phyloP scores from a whole-genome alignment of 139 green algal species.

The Closterium sp. region DNA sequence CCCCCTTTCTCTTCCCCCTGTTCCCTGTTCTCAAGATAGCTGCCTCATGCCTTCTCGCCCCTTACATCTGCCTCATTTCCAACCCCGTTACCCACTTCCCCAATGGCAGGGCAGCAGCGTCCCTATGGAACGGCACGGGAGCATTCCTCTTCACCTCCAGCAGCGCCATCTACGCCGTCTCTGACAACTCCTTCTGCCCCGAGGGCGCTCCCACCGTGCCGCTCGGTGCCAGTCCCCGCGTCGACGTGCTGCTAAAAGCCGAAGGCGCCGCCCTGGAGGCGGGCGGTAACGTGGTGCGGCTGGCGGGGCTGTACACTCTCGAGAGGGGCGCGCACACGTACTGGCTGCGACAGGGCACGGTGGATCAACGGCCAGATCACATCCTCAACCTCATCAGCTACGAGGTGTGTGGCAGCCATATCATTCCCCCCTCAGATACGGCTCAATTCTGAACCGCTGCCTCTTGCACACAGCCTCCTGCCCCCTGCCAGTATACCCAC shows the following conservation, averaged over 20 bases:
- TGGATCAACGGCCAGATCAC: conserved; percentile 45
- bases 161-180: conserved; percentile 72
- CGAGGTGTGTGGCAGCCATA: conserved; percentile 42
- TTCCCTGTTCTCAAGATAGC: too few species aligned
- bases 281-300: conserved; percentile 82
- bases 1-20: too few species aligned
- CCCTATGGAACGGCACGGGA: conserved; percentile 79
- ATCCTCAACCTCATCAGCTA: conserved; percentile 96
- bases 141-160: conserved; percentile 89
- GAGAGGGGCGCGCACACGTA: conserved; percentile 86
- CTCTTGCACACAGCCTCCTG: too few species aligned
- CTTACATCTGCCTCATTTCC: too few species aligned
- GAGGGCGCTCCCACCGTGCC: conserved; percentile 46
- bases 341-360: conserved; percentile 71
- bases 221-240: conserved; percentile 63
- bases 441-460: too few species aligned
- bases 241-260: conserved; percentile 74
- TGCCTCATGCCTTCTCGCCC: too few species aligned
- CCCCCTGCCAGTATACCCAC: too few species aligned
- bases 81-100: neutral
- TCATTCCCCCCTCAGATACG: neutral
- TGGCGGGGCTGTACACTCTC: conserved; percentile 87
- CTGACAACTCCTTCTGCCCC: conserved; percentile 65
- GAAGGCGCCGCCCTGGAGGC: conserved; percentile 73
- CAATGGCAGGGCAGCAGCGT: conserved; percentile 60